Evolutionary conservation across 2,329 filamentous ascomycete species (phyloP).

Genomic region (Gnomoniopsis smithogilvyi): DNA sequence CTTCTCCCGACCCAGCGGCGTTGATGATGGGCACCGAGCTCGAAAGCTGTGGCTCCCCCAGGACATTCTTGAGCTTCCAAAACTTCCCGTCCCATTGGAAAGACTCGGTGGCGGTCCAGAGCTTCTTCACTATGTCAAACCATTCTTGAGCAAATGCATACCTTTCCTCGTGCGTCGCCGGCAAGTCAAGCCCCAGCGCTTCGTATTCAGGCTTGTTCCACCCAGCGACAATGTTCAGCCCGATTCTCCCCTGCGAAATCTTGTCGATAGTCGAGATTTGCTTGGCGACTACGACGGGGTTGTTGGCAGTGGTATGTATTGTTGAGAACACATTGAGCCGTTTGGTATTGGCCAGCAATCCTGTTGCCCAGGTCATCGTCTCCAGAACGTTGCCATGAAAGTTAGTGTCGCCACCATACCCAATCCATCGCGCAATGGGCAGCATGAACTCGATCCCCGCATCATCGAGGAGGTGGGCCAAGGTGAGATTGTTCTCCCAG

Average conservation of each 20-base stretch:
- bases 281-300: neutral
- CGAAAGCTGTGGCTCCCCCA: neutral
- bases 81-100: neutral
- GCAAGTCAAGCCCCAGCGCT: neutral
- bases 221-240: neutral
- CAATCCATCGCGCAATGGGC: neutral
- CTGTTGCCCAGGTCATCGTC: neutral
- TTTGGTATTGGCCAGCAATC: neutral
- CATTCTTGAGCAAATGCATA: neutral
- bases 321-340: neutral
- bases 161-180: neutral
- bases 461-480: neutral
- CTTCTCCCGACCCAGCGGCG: neutral
- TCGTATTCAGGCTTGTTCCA: neutral
- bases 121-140: neutral
- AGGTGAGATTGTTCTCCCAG: neutral
- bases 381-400: neutral
- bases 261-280: neutral
- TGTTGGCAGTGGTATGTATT: neutral
- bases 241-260: neutral
- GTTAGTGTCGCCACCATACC: neutral
- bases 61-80: neutral
- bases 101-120: neutral
- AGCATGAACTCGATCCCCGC: neutral
- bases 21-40: neutral